phyloP scores from a whole-genome alignment of 2,329 filamentous ascomycete genomes.

The Xylariaceae sp. region DNA sequence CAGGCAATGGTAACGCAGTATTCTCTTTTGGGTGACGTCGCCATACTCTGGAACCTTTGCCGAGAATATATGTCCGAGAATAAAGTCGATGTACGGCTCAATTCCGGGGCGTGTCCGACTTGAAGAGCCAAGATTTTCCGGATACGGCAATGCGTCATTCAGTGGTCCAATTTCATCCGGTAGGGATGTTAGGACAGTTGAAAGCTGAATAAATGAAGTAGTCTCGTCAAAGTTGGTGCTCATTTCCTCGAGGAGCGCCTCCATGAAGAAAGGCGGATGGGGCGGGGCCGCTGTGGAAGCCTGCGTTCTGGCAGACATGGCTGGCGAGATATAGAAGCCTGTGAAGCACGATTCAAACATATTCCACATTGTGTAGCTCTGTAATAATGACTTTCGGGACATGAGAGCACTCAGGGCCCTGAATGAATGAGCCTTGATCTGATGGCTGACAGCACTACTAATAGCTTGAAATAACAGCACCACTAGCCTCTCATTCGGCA shows the following conservation, averaged over 20 bases:
- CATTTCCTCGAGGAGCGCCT: slow-evolving; percentile 67
- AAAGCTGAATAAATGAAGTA: slow-evolving; percentile 72
- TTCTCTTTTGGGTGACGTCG: slow-evolving; percentile 62
- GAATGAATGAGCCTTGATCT: slow-evolving; percentile 79
- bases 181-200: slow-evolving; percentile 67
- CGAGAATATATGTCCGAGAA: slow-evolving; percentile 71
- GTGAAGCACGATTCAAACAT: slow-evolving; percentile 75
- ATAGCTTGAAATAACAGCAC: slow-evolving; percentile 73
- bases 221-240: slow-evolving; percentile 78
- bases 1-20: slow-evolving; percentile 74
- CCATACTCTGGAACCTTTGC: slow-evolving; percentile 58
- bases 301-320: slow-evolving; percentile 23
- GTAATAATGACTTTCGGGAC: slow-evolving; percentile 61
- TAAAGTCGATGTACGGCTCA: slow-evolving; percentile 88
- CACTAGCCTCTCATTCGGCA: slow-evolving; percentile 60
- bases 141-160: slow-evolving; percentile 76
- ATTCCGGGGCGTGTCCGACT: slow-evolving; percentile 76
- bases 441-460: slow-evolving; percentile 67
- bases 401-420: slow-evolving; percentile 70
- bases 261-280: slow-evolving; percentile 38
- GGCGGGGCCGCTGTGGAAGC: slow-evolving; percentile 32
- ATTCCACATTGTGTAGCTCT: slow-evolving; percentile 72
- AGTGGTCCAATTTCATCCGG: slow-evolving; percentile 54
- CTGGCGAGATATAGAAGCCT: slow-evolving; percentile 42
- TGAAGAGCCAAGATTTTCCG: slow-evolving; percentile 72